These are phyloP conservation scores for Allium sativum DNA, from an alignment of 106 monocot species.

Conservation along the genomic window DNA sequence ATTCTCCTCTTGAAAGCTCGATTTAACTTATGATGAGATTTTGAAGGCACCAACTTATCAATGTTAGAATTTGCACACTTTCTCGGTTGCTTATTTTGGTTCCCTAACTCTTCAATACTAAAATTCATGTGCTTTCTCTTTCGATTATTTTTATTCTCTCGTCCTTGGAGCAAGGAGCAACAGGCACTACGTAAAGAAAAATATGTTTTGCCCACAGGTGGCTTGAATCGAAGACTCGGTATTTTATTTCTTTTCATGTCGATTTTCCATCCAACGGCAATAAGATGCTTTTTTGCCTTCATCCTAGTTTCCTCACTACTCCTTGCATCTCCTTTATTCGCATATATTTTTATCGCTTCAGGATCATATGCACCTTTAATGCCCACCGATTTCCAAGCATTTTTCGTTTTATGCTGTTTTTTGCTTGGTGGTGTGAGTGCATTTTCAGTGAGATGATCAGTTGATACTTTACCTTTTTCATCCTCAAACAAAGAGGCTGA, in stretches of 20 bases:
- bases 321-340: not conserved
- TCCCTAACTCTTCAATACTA: too few species aligned
- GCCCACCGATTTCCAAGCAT: conserved; percentile 23
- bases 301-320: not conserved
- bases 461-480: not conserved
- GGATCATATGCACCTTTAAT: conserved; percentile 30
- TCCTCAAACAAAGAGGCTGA: not conserved
- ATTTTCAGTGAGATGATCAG: not conserved
- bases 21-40: not conserved
- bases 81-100: too few species aligned
- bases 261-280: conserved; percentile 38
- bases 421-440: not conserved
- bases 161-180: conserved; percentile 5
- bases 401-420: not conserved
- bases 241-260: conserved; percentile 7
- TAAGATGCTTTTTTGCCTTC: conserved; percentile 36
- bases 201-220: conserved; percentile 22
- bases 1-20: not conserved
- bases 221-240: conserved; percentile 15
- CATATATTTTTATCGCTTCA: conserved; percentile 26
- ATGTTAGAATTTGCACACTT: too few species aligned
- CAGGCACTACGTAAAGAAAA: conserved; percentile 26
- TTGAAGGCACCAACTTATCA: not conserved
- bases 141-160: not conserved
- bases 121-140: not conserved